These are phyloP conservation scores for Trichosporon asahii DNA, from an alignment of 1,284 basidiomycete genomes.

Conservation along the genomic window DNA sequence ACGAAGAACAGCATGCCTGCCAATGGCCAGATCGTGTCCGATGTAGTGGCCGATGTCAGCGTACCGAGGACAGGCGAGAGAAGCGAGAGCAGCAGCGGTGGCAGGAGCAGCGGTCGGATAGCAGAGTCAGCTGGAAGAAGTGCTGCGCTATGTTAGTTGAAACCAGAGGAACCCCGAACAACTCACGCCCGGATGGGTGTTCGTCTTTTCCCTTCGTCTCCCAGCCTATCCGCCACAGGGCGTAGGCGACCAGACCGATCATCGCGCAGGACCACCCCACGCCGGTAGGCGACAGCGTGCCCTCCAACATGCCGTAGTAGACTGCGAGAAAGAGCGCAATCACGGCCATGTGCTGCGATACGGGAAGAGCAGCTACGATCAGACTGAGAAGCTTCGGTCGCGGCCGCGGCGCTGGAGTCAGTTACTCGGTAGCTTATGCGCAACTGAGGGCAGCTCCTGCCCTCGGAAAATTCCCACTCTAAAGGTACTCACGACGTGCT, in stretches of 20 bases:
- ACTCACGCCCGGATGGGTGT: slow-evolving; percentile 15
- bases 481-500: slow-evolving; percentile 64
- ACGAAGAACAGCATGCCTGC: slow-evolving; percentile 64
- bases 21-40: slow-evolving; percentile 94
- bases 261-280: slow-evolving; percentile 68
- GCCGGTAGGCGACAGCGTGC: slow-evolving; percentile 63
- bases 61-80: slow-evolving; percentile 88
- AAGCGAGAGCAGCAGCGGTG: slow-evolving; percentile 81
- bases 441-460: too few species aligned
- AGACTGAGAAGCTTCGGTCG: slow-evolving; percentile 63
- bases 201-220: background rate
- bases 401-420: slow-evolving; percentile 32
- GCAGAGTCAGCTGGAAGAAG: slow-evolving; percentile 39
- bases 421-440: too few species aligned
- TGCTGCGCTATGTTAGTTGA: slow-evolving; percentile 54
- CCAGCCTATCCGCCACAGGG: slow-evolving; percentile 53
- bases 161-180: too few species aligned
- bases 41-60: slow-evolving; percentile 88
- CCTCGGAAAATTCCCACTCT: too few species aligned
- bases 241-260: slow-evolving; percentile 63
- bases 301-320: slow-evolving; percentile 69
- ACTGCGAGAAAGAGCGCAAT: slow-evolving; percentile 77
- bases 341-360: slow-evolving; percentile 78
- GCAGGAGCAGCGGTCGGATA: slow-evolving; percentile 61
- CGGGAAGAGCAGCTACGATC: slow-evolving; percentile 67